Conservation (phyloP, 139 green algal species). For the Edaphochlamys debaryana region DNA sequence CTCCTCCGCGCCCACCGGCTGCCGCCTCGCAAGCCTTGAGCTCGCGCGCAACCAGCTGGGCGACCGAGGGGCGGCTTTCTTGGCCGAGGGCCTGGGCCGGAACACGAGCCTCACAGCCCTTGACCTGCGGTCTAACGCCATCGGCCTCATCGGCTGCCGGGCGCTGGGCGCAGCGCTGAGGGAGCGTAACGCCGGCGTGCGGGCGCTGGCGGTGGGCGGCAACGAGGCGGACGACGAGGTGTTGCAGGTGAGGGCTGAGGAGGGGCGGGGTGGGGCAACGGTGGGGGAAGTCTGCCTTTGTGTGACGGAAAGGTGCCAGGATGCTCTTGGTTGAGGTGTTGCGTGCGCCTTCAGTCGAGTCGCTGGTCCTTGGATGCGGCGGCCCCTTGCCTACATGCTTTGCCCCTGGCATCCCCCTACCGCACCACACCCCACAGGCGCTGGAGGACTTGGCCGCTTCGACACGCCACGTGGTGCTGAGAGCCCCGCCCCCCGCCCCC, state of each 20-base stretch:
- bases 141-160: conserved; percentile 43
- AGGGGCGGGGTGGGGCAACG: no score
- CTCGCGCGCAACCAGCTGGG: conserved; percentile 56
- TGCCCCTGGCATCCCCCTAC: no score
- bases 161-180: conserved; percentile 30
- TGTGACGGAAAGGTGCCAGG: no score
- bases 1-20: not conserved
- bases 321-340: no score
- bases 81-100: conserved; percentile 46
- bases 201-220: conserved; percentile 29
- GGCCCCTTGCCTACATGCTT: no score
- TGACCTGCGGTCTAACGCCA: conserved; percentile 45
- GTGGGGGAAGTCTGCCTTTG: no score
- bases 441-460: no score
- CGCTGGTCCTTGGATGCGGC: no score
- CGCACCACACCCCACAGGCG: no score
- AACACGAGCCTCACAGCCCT: conserved; percentile 34
- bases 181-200: conserved; percentile 34
- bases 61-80: conserved; percentile 58
- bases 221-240: conserved; percentile 41
- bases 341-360: no score
- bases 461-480: no score
- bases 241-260: conserved; percentile 37
- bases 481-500: no score
- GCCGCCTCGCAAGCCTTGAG: conserved; percentile 42